These are phyloP conservation scores for Blastobotrys raffinosifermentans DNA, from an alignment of 1,139 yeast genomes.

Conservation along the genomic window DNA sequence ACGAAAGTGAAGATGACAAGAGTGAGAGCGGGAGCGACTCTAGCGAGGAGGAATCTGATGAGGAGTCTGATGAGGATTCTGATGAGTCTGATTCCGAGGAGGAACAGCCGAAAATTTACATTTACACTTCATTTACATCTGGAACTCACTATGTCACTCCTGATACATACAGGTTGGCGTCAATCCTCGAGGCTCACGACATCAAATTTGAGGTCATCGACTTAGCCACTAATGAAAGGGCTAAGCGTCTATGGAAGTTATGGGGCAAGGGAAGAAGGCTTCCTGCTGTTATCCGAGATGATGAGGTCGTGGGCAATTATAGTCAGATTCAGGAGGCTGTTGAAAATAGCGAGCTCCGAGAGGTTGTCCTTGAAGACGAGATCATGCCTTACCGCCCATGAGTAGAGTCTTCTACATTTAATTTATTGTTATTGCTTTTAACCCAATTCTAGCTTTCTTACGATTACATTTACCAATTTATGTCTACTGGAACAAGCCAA, in stretches of 20 bases:
- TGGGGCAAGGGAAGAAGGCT: constrained; percentile 65
- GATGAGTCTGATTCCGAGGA: constrained; percentile 7
- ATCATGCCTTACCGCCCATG: constrained; percentile 7
- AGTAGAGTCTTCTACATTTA: constrained; percentile 1
- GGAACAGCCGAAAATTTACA: constrained; percentile 37
- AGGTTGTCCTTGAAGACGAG: constrained; percentile 30
- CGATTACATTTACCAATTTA: background rate
- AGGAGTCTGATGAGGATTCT: constrained; percentile 6
- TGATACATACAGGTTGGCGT: constrained; percentile 71
- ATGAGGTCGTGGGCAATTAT: constrained; percentile 75
- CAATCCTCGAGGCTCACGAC: constrained; percentile 71
- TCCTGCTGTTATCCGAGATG: constrained; percentile 92
- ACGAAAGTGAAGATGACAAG: background rate
- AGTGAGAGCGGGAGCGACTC: background rate
- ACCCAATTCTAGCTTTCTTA: background rate
- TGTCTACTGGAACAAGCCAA: too few relatives aligned
- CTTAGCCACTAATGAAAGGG: constrained; percentile 82
- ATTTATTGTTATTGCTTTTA: background rate
- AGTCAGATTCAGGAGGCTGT: constrained; percentile 81
- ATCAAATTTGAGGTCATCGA: constrained; percentile 67
- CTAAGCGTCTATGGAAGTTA: constrained; percentile 81
- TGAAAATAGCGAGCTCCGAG: constrained; percentile 46
- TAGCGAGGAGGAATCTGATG: constrained; percentile 1
- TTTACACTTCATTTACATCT: constrained; percentile 85
- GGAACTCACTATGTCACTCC: constrained; percentile 77